Evolutionary conservation across 148 eudicot genomes (phyloP).

Genomic region (Fallopia convolvulus): DNA sequence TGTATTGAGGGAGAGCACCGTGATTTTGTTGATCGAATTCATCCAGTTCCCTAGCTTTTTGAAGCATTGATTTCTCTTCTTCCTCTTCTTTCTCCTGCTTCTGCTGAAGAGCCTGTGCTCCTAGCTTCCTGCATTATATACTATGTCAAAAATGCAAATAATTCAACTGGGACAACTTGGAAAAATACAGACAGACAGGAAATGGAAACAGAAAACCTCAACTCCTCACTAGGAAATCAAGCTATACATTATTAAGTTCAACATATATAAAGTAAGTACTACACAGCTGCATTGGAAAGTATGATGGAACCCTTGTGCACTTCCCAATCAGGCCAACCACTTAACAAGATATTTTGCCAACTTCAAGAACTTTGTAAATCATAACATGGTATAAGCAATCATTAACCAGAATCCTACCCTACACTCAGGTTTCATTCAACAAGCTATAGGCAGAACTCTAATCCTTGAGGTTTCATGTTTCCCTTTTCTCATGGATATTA

Average conservation of each 20-base stretch:
- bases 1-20: conserved; percentile 85
- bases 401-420: not conserved
- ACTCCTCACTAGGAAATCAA: not conserved
- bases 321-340: not conserved
- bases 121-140: conserved; percentile 51
- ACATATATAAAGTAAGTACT: not conserved
- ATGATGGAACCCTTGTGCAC: not conserved
- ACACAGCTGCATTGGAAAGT: not conserved
- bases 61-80: conserved; percentile 61
- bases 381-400: not conserved
- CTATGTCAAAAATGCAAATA: not conserved
- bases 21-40: conserved; percentile 96
- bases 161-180: not conserved
- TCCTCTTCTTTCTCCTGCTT: conserved; percentile 80
- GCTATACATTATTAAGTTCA: not conserved
- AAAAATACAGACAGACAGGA: not conserved
- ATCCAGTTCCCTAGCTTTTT: conserved; percentile 85
- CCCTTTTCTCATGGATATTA: not conserved
- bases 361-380: not conserved
- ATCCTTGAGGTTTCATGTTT: not conserved
- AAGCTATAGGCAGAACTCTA: not conserved
- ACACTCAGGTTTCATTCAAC: not conserved
- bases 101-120: conserved; percentile 67
- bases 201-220: not conserved
- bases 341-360: not conserved